Evolutionary conservation across 2,329 filamentous ascomycete species (phyloP), one percentile per base, ranked within the genome.

Genomic region (Pezicula carpinea): DNA sequence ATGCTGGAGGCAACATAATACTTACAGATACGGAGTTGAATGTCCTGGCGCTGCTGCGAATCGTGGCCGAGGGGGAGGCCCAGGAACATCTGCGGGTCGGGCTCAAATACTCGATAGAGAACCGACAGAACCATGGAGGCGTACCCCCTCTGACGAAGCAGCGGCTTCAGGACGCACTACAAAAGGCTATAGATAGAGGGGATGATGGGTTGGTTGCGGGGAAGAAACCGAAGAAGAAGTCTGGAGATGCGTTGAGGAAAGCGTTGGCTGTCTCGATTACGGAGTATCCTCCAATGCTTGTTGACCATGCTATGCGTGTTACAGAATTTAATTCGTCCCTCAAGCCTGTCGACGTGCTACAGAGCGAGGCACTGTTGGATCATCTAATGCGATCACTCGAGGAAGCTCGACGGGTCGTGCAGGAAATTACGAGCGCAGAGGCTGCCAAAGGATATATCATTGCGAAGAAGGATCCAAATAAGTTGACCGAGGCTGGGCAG

Each of bases 1-100:
- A 96, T 64, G 92, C 93, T 1, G 87, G 88, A 44, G 93, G 93
- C 39, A 99, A 99, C 64, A 85, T 99, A 51, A 89, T 99, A 51
- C 75, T 99, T 44, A 96, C 93, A 3, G 90, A 97, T 63, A 78
- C 76, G 43, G 84, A 95, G 19, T 72, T 91, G 44, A 93, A 85
- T 53, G 91, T 97, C 46, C 66, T 97, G 31, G 82, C 87, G 0
- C 70, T 99, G 17, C 73, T 93, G 56, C 82, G 93, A 46, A 84
- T 86, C 53, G 92, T 97, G 1, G 73, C 81, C 4, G 87, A 90
- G 58, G 87, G 85, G 2, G 85, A 87, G 43, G 86, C 87, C n/a
- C 85, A 95, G 60, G 91, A 96, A 60, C 82, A 87, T 35, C 82
- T 95, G 44, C 76, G 86, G 35, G 73, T 89, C 3, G 92, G 92